Evolutionary conservation across 2,329 filamentous ascomycete genomes (phyloP).

Genomic region (Botryotinia calthae): DNA sequence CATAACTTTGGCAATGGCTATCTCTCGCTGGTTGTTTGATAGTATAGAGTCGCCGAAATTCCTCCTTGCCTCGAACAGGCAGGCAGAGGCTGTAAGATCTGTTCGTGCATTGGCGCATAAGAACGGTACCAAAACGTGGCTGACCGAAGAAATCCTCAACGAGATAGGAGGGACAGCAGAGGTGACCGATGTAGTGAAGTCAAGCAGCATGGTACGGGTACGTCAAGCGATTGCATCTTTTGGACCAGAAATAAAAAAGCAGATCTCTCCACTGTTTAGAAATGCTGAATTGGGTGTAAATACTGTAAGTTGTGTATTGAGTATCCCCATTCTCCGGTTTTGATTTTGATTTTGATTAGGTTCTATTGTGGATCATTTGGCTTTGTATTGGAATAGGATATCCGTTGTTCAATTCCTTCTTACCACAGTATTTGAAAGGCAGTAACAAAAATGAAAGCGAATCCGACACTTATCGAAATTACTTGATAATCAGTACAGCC

Average conservation of each 20-base stretch:
- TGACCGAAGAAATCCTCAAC: constrained; percentile 68
- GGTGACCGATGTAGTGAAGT: constrained; percentile 14
- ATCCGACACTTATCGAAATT: constrained; percentile 68
- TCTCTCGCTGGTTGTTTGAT: constrained; percentile 73
- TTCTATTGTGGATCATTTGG: constrained; percentile 75
- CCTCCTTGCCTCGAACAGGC: constrained; percentile 70
- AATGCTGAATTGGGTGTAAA: constrained; percentile 51
- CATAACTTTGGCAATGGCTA: constrained; percentile 73
- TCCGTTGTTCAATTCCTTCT: constrained; percentile 83
- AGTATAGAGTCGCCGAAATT: constrained; percentile 86
- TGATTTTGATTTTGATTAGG: background rate
- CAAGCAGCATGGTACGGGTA: constrained; percentile 28
- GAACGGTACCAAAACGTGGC: constrained; percentile 69
- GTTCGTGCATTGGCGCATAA: constrained; percentile 74
- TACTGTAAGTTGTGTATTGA: constrained; percentile 39
- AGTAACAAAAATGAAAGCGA: constrained; percentile 46
- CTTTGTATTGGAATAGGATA: constrained; percentile 81
- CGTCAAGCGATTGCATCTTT: constrained; percentile 58
- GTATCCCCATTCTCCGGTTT: no score
- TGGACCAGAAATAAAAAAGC: constrained; percentile 51
- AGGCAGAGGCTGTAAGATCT: constrained; percentile 75
- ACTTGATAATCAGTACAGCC: constrained; percentile 73
- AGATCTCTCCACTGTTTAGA: constrained; percentile 64
- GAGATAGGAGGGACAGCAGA: constrained; percentile 47
- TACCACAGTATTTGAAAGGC: constrained; percentile 78